Evolutionary conservation across 2,329 filamentous ascomycete genomes (phyloP).

Genomic region (Knufia fluminis): DNA sequence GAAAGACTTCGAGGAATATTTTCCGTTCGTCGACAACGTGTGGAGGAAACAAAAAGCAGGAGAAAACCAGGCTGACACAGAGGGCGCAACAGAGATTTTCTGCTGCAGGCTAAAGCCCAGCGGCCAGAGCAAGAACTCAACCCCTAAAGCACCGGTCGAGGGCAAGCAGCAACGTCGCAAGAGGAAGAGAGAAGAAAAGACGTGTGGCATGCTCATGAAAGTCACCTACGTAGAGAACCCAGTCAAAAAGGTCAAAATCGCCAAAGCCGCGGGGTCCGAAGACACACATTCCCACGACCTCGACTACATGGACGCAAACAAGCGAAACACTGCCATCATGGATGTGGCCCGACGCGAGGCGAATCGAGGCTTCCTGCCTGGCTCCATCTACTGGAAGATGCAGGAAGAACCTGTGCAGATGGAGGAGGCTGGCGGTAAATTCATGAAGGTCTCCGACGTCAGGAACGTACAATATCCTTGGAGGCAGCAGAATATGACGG

Average conservation of each 20-base stretch:
- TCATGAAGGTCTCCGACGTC: constrained; percentile 39
- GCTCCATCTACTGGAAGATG: constrained; percentile 41
- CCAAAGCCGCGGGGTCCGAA: constrained; percentile 33
- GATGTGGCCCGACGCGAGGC: constrained; percentile 37
- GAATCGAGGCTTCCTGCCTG: constrained; percentile 38
- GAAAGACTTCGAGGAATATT: constrained; percentile 39
- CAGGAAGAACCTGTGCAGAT: constrained; percentile 38
- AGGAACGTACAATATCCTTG: constrained; percentile 41
- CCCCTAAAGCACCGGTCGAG: constrained; percentile 32
- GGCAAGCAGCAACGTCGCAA: constrained; percentile 39
- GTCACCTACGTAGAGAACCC: constrained; percentile 37
- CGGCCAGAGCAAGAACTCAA: constrained; percentile 32
- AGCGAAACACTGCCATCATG: constrained; percentile 41
- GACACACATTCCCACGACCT: constrained; percentile 37
- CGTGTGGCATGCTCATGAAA: constrained; percentile 41
- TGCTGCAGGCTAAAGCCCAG: constrained; percentile 36
- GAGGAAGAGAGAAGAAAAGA: constrained; percentile 35
- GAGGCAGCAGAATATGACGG: constrained; percentile 37
- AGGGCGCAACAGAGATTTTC: constrained; percentile 34
- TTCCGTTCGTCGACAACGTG: constrained; percentile 43
- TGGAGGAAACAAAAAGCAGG: constrained; percentile 37
- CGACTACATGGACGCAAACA: constrained; percentile 39
- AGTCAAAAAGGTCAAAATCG: constrained; percentile 35
- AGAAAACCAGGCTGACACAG: constrained; percentile 15
- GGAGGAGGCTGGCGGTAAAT: constrained; percentile 36